Percentiles rank a stretch among this genome's conserved stretches.
Evolutionary conservation across 495 filamentous ascomycete genomes (phyloP).

Genomic region (Jackrogersella multiformis): DNA sequence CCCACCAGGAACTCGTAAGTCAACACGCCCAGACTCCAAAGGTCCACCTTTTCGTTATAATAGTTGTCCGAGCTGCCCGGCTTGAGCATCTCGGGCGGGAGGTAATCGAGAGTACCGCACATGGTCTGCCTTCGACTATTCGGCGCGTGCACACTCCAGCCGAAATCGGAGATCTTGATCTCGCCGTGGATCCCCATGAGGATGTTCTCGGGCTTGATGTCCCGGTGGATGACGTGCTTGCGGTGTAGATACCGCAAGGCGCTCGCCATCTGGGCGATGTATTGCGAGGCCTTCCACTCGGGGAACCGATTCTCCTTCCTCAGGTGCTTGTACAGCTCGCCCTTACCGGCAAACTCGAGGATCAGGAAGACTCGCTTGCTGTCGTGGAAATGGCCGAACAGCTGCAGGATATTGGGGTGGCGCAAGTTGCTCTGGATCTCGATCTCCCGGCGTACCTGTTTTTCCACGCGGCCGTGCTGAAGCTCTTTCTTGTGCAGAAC

Average conservation of each 20-base stretch:
- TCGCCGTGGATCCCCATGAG: conserved; percentile 96
- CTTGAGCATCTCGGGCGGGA: conserved; percentile 97
- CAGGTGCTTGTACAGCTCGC: conserved; percentile 97
- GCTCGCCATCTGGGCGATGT: conserved; percentile 98
- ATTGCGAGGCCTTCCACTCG: conserved; percentile 95
- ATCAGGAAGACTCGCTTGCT: conserved; percentile 95
- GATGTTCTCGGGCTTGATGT: conserved; percentile 99
- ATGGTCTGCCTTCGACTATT: conserved; percentile 94
- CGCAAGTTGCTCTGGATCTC: conserved; percentile 97
- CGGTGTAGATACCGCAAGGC: conserved; percentile 92
- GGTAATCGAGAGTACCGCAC: conserved; percentile 96
- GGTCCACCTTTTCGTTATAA: conserved; percentile 94
- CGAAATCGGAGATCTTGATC: conserved; percentile 98
- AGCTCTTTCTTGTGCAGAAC: conserved; percentile 95
- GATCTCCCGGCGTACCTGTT: conserved; percentile 95
- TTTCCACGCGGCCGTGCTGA: conserved; percentile 88
- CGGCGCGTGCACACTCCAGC: conserved; percentile 97
- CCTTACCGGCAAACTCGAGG: conserved; percentile 93
- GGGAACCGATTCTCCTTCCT: conserved; percentile 87
- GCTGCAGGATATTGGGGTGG: conserved; percentile 92
- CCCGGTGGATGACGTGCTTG: conserved; percentile 98
- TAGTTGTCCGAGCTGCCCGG: conserved; percentile 80
- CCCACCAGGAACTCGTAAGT: conserved; percentile 97
- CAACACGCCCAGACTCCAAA: conserved; percentile 95
- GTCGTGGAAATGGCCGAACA: conserved; percentile 98